Evolutionary conservation across 129 eudicot genomes (phyloP).

Genomic region (Dittrichia graveolens): DNA sequence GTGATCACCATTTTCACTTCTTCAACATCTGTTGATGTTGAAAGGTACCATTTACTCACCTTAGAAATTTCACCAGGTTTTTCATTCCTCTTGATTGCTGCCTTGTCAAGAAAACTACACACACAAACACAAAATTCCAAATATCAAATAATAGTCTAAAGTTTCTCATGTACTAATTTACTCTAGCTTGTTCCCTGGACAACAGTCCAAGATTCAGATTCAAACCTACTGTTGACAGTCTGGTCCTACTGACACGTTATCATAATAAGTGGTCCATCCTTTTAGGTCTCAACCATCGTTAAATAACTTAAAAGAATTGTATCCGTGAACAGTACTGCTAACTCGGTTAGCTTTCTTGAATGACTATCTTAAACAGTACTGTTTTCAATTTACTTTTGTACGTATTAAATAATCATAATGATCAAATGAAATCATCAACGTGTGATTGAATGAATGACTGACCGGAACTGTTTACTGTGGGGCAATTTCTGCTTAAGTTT

Average conservation of each 20-base stretch:
- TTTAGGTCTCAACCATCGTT: too few relatives aligned
- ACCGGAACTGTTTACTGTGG: constrained; percentile 88
- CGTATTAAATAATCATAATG: too few relatives aligned
- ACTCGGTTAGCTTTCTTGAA: too few relatives aligned
- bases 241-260: too few relatives aligned
- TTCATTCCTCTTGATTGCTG: constrained; percentile 63
- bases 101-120: constrained; percentile 80
- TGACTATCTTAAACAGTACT: too few relatives aligned
- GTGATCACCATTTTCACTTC: constrained; percentile 73
- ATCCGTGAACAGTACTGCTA: too few relatives aligned
- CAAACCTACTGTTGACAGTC: not conserved
- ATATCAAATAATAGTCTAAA: not conserved
- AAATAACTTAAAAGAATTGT: too few relatives aligned
- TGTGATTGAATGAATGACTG: constrained; percentile 10
- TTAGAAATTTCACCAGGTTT: constrained; percentile 1
- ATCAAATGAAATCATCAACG: too few relatives aligned
- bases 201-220: constrained; percentile 24
- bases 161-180: too few relatives aligned
- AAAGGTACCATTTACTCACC: constrained; percentile 62
- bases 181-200: constrained; percentile 6
- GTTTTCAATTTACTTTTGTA: too few relatives aligned
- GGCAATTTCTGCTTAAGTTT: constrained; percentile 74
- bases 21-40: constrained; percentile 81
- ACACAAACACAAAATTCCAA: not conserved
- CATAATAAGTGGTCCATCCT: not conserved